Conservation (phyloP, 805 yeast genomes). For the Ogataea nakhonphanomensis region DNA sequence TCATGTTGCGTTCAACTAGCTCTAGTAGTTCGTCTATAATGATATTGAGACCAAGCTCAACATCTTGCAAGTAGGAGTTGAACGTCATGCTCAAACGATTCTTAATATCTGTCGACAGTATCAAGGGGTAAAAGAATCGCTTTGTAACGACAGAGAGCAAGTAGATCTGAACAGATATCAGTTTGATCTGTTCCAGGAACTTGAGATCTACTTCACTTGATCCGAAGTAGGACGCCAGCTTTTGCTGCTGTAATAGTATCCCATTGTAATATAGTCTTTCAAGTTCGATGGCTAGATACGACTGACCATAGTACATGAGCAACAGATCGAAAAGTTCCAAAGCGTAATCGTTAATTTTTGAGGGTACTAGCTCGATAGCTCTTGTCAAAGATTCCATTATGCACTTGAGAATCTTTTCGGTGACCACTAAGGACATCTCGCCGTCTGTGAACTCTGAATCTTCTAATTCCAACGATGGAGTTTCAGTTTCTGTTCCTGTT, state of each 20-base stretch:
- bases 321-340: slow-evolving; percentile 65
- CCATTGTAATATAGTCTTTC: slow-evolving; percentile 56
- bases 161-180: slow-evolving; percentile 38
- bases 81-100: slow-evolving; percentile 19
- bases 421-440: slow-evolving; percentile 40
- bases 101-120: slow-evolving; percentile 29
- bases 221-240: slow-evolving; percentile 26
- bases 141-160: slow-evolving; percentile 70
- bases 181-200: slow-evolving; percentile 24
- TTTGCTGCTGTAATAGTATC: slow-evolving; percentile 26
- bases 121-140: slow-evolving; percentile 71
- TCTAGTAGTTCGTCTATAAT: slow-evolving; percentile 59
- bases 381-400: slow-evolving; percentile 77
- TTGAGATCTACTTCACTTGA: slow-evolving; percentile 19
- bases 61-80: slow-evolving; percentile 28
- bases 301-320: slow-evolving; percentile 65
- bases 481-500: slow-evolving; percentile 11
- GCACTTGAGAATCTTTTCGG: slow-evolving; percentile 64
- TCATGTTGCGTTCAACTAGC: slow-evolving; percentile 48
- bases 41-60: slow-evolving; percentile 61
- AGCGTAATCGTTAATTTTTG: slow-evolving; percentile 57
- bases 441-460: slow-evolving; percentile 7
- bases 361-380: slow-evolving; percentile 67
- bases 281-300: slow-evolving; percentile 70
- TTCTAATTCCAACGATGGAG: slow-evolving; percentile 1